Evolutionary conservation across 2,329 filamentous ascomycete genomes (phyloP).

Genomic region (Diaporthe aspalathi): DNA sequence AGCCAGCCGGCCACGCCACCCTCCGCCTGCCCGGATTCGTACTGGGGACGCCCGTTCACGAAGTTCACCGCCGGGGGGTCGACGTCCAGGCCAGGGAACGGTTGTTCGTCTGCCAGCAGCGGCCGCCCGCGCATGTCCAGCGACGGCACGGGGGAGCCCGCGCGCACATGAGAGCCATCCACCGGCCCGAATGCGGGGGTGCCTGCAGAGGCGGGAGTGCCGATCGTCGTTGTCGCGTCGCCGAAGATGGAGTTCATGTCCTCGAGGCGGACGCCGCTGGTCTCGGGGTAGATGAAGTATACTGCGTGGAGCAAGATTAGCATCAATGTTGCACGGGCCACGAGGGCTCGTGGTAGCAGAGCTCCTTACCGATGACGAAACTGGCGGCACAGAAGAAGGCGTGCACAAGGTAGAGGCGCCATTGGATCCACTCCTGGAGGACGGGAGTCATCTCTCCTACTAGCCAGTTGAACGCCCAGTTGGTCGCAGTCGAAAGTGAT

Average conservation of each 20-base stretch:
- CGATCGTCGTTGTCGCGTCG: slow-evolving; percentile 85
- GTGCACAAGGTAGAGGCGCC: slow-evolving; percentile 94
- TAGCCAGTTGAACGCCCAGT: slow-evolving; percentile 99
- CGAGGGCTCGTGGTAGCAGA: background rate
- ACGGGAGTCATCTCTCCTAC: slow-evolving; percentile 96
- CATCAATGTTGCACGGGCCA: slow-evolving; percentile 1
- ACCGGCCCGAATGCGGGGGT: slow-evolving; percentile 82
- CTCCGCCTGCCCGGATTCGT: slow-evolving; percentile 40
- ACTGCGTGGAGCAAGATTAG: slow-evolving; percentile 66
- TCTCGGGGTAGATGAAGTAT: slow-evolving; percentile 97
- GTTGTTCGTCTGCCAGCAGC: slow-evolving; percentile 68
- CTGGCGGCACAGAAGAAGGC: slow-evolving; percentile 96
- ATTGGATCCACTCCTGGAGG: slow-evolving; percentile 89
- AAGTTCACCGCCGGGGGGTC: slow-evolving; percentile 76
- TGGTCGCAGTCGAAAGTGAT: slow-evolving; percentile 93
- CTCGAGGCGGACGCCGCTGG: slow-evolving; percentile 92
- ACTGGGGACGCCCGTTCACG: slow-evolving; percentile 57
- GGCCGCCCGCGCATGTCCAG: slow-evolving; percentile 74
- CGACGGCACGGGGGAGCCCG: slow-evolving; percentile 82
- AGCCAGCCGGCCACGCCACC: slow-evolving; percentile 64
- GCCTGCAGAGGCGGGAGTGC: slow-evolving; percentile 79
- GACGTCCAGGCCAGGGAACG: slow-evolving; percentile 84
- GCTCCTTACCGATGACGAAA: slow-evolving; percentile 89
- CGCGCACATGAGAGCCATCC: slow-evolving; percentile 82
- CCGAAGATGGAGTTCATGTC: slow-evolving; percentile 97